phyloP scores from a whole-genome alignment of 2,329 filamentous ascomycete species.

The Sporothrix pseudoabietina region DNA sequence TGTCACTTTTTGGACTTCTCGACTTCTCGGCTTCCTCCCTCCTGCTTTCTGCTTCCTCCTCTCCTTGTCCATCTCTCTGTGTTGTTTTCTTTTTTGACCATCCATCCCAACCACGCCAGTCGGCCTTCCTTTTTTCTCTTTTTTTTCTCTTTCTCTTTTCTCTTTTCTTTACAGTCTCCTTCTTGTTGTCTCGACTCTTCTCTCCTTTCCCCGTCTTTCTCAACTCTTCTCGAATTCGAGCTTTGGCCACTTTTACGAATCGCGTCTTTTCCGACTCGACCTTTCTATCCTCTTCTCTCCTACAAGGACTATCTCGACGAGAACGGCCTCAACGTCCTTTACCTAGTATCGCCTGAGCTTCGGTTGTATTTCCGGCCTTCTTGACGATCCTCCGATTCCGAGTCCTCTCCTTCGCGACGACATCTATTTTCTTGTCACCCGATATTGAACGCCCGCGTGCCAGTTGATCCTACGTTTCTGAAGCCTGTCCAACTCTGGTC shows the following conservation, averaged over 20 bases:
- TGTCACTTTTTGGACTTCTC: neutral
- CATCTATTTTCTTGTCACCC: neutral
- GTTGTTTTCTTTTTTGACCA: neutral
- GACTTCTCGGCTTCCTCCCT: neutral
- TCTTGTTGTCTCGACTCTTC: neutral
- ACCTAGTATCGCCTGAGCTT: neutral
- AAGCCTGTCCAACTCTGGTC: too few species aligned
- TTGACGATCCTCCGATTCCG: neutral
- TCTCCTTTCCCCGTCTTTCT: neutral
- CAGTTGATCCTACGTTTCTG: neutral
- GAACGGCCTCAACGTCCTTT: neutral
- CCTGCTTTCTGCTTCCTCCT: neutral
- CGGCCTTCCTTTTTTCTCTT: neutral
- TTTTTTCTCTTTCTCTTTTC: neutral
- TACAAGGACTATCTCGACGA: neutral
- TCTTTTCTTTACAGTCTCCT: neutral
- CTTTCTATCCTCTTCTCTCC: neutral
- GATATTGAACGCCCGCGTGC: neutral
- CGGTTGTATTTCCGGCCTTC: neutral
- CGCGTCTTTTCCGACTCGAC: neutral
- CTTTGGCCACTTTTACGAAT: neutral
- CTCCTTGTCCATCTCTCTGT: neutral
- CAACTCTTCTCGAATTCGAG: neutral
- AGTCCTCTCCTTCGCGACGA: neutral
- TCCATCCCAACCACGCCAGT: neutral